Conservation (phyloP, 805 yeast species). For the Groenewaldozyma tartarivorans region DNA sequence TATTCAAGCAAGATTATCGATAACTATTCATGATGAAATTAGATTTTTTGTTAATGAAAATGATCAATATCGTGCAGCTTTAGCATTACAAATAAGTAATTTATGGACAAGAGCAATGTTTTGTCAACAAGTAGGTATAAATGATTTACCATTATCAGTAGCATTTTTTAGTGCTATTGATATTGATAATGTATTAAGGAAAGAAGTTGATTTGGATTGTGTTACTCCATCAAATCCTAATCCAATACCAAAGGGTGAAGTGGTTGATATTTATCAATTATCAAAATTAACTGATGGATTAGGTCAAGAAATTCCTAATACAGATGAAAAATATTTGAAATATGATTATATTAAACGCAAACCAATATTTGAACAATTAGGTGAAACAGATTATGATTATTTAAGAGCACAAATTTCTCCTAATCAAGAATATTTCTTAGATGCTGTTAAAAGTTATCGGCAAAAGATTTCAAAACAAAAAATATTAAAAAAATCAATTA, state of each 20-base stretch:
- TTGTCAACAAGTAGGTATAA: slow-evolving; percentile 82
- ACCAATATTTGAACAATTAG: slow-evolving; percentile 6
- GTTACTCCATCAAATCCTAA: slow-evolving; percentile 77
- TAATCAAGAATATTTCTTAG: slow-evolving; percentile 2
- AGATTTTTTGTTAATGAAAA: slow-evolving; percentile 67
- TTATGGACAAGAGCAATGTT: slow-evolving; percentile 96
- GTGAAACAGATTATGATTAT: slow-evolving; percentile 6
- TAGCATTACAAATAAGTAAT: slow-evolving; percentile 81
- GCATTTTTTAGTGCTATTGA: slow-evolving; percentile 95
- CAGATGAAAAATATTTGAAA: background rate
- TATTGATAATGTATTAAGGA: slow-evolving; percentile 76
- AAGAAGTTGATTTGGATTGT: slow-evolving; percentile 88
- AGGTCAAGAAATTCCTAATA: slow-evolving; percentile 4
- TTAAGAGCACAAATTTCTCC: slow-evolving; percentile 11
- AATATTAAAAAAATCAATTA: too few species aligned
- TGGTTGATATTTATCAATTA: slow-evolving; percentile 49
- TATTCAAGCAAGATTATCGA: slow-evolving; percentile 64
- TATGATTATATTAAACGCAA: slow-evolving; percentile 7
- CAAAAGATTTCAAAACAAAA: background rate
- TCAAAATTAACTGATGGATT: slow-evolving; percentile 26
- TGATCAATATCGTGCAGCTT: slow-evolving; percentile 67
- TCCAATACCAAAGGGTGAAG: slow-evolving; percentile 72
- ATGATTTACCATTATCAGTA: slow-evolving; percentile 85
- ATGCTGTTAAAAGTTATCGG: background rate
- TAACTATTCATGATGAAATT: slow-evolving; percentile 94